These are phyloP conservation scores for Dendrothele bispora DNA, from an alignment of 768 basidiomycete species.

Conservation along the genomic window DNA sequence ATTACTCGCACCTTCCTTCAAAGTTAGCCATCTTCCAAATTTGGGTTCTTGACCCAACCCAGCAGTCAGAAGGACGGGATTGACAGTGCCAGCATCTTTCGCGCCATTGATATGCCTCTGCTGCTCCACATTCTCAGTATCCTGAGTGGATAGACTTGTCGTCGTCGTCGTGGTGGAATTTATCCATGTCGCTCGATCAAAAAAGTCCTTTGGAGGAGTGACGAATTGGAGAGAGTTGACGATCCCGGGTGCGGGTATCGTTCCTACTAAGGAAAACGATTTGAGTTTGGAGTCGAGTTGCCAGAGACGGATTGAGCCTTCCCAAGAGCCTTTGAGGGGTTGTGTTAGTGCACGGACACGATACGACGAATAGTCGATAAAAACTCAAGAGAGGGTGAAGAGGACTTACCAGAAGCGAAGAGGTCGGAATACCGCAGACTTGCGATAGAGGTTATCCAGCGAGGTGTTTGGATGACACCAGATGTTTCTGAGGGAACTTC, in stretches of 20 bases:
- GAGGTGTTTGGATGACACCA: slow-evolving; percentile 71
- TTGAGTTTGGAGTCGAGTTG: slow-evolving; percentile 78
- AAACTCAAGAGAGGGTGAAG: background rate
- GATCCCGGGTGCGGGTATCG: slow-evolving; percentile 70
- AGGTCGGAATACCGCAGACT: slow-evolving; percentile 86
- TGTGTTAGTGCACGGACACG: background rate
- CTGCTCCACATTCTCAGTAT: no score
- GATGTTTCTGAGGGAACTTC: slow-evolving; percentile 71
- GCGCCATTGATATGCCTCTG: background rate
- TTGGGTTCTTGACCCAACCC: slow-evolving; percentile 87
- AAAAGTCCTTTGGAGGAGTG: slow-evolving; percentile 48
- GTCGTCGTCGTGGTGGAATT: slow-evolving; percentile 9
- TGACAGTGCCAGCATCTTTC: slow-evolving; percentile 13
- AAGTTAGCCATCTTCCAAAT: slow-evolving; percentile 83
- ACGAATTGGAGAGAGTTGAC: slow-evolving; percentile 90
- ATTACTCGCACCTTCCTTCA: slow-evolving; percentile 76
- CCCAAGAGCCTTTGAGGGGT: slow-evolving; percentile 78
- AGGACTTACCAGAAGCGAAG: slow-evolving; percentile 79
- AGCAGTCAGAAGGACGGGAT: slow-evolving; percentile 64
- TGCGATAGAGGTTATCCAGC: slow-evolving; percentile 90
- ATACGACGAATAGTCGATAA: background rate
- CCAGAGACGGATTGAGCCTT: slow-evolving; percentile 89
- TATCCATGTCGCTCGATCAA: slow-evolving; percentile 36
- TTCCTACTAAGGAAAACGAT: slow-evolving; percentile 69
- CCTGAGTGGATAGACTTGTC: background rate